Evolutionary conservation across 495 filamentous ascomycete genomes (phyloP).

Genomic region (Aspergillus coremiiformis): DNA sequence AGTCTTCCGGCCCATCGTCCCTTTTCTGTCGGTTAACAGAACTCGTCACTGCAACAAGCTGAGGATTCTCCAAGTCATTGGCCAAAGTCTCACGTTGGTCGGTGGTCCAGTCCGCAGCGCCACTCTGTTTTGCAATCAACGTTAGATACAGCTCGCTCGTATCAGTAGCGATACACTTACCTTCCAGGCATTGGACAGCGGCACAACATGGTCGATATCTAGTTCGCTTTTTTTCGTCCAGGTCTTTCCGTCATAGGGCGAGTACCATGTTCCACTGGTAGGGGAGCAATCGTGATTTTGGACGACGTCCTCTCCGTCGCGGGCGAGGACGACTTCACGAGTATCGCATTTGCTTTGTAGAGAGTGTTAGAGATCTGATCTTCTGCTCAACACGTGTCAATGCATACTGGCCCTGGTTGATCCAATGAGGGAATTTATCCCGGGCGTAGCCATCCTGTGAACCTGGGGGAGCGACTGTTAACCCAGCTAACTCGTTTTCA

Average conservation of each 20-base stretch:
- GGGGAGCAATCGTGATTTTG: slow-evolving; percentile 45
- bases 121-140: slow-evolving; percentile 23
- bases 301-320: slow-evolving; percentile 54
- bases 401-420: slow-evolving; percentile 37
- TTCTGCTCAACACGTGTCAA: background rate
- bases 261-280: slow-evolving; percentile 54
- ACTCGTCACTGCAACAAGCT: slow-evolving; percentile 68
- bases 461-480: slow-evolving; percentile 48
- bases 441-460: slow-evolving; percentile 52
- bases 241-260: slow-evolving; percentile 60
- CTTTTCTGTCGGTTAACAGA: slow-evolving; percentile 65
- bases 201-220: slow-evolving; percentile 73
- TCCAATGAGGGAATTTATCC: slow-evolving; percentile 62
- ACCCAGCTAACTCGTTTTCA: slow-evolving; percentile 41
- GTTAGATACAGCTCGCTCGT: background rate
- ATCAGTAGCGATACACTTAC: slow-evolving; percentile 20
- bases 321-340: slow-evolving; percentile 60
- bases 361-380: background rate
- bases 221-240: slow-evolving; percentile 61
- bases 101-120: slow-evolving; percentile 50
- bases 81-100: slow-evolving; percentile 56
- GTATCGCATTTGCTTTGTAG: slow-evolving; percentile 50
- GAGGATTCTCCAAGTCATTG: slow-evolving; percentile 63
- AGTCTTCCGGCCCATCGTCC: slow-evolving; percentile 59
- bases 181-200: slow-evolving; percentile 67